Conservation (phyloP, 805 yeast genomes). For the Saturnispora sanitii region DNA sequence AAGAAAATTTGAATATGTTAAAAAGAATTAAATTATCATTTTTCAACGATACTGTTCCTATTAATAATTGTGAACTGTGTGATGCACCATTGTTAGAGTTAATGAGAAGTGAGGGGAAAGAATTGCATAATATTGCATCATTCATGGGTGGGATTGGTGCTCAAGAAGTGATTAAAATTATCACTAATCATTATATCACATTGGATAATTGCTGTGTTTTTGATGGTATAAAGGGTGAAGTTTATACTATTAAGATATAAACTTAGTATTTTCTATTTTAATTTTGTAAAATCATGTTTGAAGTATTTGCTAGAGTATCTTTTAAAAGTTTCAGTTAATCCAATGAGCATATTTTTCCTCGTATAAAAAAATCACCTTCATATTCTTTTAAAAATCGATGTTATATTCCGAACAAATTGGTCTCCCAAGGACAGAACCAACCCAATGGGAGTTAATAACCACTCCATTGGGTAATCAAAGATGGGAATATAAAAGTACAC, state of each 20-base stretch:
- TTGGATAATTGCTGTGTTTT: conserved; percentile 58
- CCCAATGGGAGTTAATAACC: conserved; percentile 64
- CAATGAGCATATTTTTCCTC: background rate
- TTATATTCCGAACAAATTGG: conserved; percentile 64
- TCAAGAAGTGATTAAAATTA: conserved; percentile 69
- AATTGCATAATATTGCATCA: conserved; percentile 51
- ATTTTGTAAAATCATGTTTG: background rate
- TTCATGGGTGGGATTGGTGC: conserved; percentile 78
- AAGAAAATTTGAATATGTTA: background rate
- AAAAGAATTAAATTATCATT: background rate
- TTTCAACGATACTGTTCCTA: conserved; percentile 1
- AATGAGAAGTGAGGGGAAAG: conserved; percentile 31
- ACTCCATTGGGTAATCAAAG: conserved; percentile 67
- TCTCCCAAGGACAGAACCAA: conserved; percentile 56
- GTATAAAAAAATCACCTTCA: background rate
- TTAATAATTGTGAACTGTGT: conserved; percentile 19
- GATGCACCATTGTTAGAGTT: conserved; percentile 34
- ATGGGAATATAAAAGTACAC: conserved; percentile 55
- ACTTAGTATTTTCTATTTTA: too few relatives aligned
- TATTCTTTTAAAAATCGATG: conserved; percentile 11
- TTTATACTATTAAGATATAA: conserved; percentile 14
- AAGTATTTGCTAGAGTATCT: background rate
- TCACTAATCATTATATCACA: conserved; percentile 77
- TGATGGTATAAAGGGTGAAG: conserved; percentile 57
- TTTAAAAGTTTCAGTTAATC: background rate